Evolutionary conservation across 2,329 filamentous ascomycete genomes (phyloP), one percentile per base, ranked within the genome.

Genomic region (Paramyrothecium roridum): DNA sequence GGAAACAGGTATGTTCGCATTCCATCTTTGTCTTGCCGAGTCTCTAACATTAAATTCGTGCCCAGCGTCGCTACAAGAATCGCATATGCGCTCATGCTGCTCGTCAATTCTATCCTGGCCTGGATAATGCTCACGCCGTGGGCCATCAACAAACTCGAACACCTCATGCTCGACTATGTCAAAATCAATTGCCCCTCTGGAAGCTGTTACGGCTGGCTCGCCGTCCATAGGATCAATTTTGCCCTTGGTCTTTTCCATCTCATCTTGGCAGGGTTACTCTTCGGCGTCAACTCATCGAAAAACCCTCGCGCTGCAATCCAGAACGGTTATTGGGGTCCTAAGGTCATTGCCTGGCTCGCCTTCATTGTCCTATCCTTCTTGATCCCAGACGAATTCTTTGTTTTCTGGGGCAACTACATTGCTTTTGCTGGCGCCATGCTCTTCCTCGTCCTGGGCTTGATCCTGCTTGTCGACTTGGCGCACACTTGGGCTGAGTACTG

Each of bases 71-170:
- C 93, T 55, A 99, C 95, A 63, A 91, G 95, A 79, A 96, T 98
- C 76, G 93, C 90, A 68, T 97, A 96, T 72, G 93, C 95, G 61
- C 85, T 98, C 67, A 88, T 99, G 59, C 89, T 99, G 54, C 86
- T 99, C 62, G 77, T 98, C 74, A 99, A 99, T 81, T 97, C 93
- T 56, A 96, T 98, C 61, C 73, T 98, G 52, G 93, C 95, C 37
- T 99, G 95, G 95, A 91, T 99, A 64, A 96, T 98, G 91, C 91
- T 99, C 76, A 99, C 95, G 21, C 91, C 92, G 53, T 99, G 95
- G 95, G 95, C 95, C 34, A 90, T 99, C 70, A 91, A 96, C 67
- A 98, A 98, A 72, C 81, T 99, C 7, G 87, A 98, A 74, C 86
- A 96, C 61, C 80, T 98, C 54, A 95, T 91, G 13, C 82, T 99